Conservation (phyloP, 2,329 filamentous ascomycete genomes). For the Epichloe bromicola region DNA sequence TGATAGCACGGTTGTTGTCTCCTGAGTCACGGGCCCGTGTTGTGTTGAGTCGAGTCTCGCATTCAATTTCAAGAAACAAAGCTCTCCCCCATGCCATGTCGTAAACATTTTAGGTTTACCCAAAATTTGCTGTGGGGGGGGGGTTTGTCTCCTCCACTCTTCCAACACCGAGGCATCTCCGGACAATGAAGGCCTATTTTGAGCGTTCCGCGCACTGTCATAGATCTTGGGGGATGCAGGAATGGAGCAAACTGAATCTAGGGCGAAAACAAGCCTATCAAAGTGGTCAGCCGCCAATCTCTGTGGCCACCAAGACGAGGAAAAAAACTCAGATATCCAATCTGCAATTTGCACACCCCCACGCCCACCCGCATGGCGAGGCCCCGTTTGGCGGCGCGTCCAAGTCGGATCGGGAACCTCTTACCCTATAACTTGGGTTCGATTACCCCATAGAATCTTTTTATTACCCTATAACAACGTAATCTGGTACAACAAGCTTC, state of each 20-base stretch:
- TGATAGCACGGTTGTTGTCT: background rate
- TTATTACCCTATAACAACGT: constrained; percentile 19
- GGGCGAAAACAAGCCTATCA: background rate
- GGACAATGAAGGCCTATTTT: background rate
- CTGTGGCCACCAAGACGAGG: background rate
- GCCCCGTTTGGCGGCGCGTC: background rate
- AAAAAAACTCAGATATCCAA: background rate
- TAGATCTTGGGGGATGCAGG: background rate
- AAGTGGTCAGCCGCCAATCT: background rate
- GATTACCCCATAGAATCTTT: constrained; percentile 9
- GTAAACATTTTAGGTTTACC: too few relatives aligned
- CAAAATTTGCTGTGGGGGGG: too few relatives aligned
- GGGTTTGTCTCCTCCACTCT: too few relatives aligned
- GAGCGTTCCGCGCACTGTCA: background rate
- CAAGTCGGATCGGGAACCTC: constrained; percentile 3
- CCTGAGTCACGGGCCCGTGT: background rate
- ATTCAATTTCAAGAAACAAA: background rate
- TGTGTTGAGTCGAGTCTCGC: background rate
- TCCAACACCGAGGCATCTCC: constrained; percentile 2
- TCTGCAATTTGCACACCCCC: background rate
- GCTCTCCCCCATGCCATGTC: background rate
- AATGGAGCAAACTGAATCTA: background rate
- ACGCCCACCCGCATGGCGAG: too few relatives aligned
- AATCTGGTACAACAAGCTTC: constrained; percentile 10
- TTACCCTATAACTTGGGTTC: constrained; percentile 10